Evolutionary conservation across 768 basidiomycete genomes (phyloP), one percentile per base, ranked within the genome.

Genomic region (Lactarius psammicola): DNA sequence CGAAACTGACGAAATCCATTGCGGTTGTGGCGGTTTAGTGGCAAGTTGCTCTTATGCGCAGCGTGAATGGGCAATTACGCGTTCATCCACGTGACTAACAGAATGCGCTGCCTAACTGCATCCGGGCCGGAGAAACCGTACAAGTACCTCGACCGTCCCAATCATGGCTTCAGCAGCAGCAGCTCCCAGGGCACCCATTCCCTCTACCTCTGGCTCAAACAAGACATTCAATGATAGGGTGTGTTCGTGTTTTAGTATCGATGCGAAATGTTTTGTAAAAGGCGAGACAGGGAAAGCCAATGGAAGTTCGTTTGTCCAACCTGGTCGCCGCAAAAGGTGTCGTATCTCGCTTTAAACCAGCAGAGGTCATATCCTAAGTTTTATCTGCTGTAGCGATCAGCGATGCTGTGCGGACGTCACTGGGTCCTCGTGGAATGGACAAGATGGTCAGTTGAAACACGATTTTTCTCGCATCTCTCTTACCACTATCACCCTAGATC

Each of bases 371-470:
- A 63, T 67, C 46, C 69, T 70, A 23, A 70, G 30, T 6, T 2
- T 5, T 20, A 30, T 38, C 18, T 42, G 20, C 42, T 31, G 28
- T 56, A 97, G 95, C 96, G 33, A 97, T 99, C 74, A 94, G 94
- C 72, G 95, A 97, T 82, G 96, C 94, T 60, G 95, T 99, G 51
- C 84, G 96, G 72, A 98, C 96, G 54, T 98, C 95, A 51, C 79
- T 99, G 71, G 96, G 96, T 17, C 96, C 96, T 56, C 87, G 91
- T 76, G 96, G 96, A 68, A 99, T 99, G 96, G 96, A 98, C 80
- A 98, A 98, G 82, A 98, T 98, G 96, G 96, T 51, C 26, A 28
- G 49, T 92, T 72, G 65, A 80, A 62, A 23, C 36, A n/a, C 18
- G 1, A 33, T 30, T 57, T 54, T 60, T 28, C 26, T 40, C 53